Evolutionary conservation across 257 asterid species (phyloP).

Genomic region (Solanum peruvianum): DNA sequence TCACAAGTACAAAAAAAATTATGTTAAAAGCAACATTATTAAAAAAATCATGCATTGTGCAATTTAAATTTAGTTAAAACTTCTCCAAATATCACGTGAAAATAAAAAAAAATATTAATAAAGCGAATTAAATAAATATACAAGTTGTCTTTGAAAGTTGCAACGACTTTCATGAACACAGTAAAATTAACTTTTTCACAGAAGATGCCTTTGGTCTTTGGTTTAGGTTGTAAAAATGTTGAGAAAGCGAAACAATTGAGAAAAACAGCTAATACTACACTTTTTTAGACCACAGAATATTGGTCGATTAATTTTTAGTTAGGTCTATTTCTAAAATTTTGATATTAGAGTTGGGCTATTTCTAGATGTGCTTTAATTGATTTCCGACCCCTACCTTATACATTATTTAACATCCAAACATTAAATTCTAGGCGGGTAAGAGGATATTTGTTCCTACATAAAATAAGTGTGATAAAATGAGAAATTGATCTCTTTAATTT

Average conservation of each 20-base stretch:
- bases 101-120: not conserved
- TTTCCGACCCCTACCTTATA: not conserved
- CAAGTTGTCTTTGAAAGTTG: not conserved
- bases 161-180: not conserved
- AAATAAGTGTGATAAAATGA: not conserved
- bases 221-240: not conserved
- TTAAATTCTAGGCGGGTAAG: not conserved
- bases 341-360: not conserved
- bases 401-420: not conserved
- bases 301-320: not conserved
- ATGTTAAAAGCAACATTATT: too few species aligned
- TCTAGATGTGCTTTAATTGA: not conserved
- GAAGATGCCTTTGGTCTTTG: not conserved
- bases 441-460: not conserved
- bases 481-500: not conserved
- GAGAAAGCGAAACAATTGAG: not conserved
- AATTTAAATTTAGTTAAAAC: too few species aligned
- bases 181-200: not conserved
- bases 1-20: too few species aligned
- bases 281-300: not conserved
- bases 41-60: rapidly evolving
- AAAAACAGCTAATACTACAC: not conserved
- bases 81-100: not conserved
- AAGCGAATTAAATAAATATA: too few species aligned
- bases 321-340: not conserved